These are phyloP conservation scores for Cnidoscolus chayamansa DNA, from an alignment of 441 rosid species.

Conservation along the genomic window DNA sequence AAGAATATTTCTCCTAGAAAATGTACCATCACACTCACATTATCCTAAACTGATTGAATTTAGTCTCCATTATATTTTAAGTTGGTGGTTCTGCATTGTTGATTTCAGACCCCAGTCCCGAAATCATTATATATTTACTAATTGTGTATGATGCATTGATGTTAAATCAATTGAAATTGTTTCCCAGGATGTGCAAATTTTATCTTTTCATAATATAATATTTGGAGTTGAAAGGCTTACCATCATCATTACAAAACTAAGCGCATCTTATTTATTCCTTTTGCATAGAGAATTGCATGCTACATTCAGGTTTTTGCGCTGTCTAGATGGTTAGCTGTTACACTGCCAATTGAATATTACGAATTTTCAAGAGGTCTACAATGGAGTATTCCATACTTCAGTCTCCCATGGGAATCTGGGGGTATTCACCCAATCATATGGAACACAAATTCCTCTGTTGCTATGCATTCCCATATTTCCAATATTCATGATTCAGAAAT, in stretches of 20 bases:
- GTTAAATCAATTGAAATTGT: too few relatives aligned
- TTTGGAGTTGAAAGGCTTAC: background rate
- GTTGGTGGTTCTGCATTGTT: background rate
- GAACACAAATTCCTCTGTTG: slow-evolving; percentile 45
- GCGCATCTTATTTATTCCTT: slow-evolving; percentile 11
- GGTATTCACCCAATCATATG: slow-evolving; percentile 51
- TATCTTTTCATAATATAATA: background rate
- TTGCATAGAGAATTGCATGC: slow-evolving; percentile 71
- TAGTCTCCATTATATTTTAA: background rate
- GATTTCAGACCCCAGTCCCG: background rate
- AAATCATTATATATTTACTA: too few relatives aligned
- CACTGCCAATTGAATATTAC: slow-evolving; percentile 67
- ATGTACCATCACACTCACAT: background rate
- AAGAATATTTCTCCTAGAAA: too few relatives aligned
- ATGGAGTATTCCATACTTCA: slow-evolving; percentile 89
- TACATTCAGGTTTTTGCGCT: slow-evolving; percentile 89
- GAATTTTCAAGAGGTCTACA: slow-evolving; percentile 70
- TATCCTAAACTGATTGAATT: background rate
- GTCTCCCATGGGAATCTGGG: slow-evolving; percentile 86
- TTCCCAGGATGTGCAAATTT: background rate
- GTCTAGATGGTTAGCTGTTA: slow-evolving; percentile 73
- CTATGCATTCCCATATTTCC: slow-evolving; percentile 45
- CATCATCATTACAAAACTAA: slow-evolving; percentile 6
- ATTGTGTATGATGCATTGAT: too few relatives aligned
- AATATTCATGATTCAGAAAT: slow-evolving; percentile 22